These are phyloP conservation scores for Tripterygium wilfordii DNA, from an alignment of 177 flowering plant species.

Conservation along the genomic window DNA sequence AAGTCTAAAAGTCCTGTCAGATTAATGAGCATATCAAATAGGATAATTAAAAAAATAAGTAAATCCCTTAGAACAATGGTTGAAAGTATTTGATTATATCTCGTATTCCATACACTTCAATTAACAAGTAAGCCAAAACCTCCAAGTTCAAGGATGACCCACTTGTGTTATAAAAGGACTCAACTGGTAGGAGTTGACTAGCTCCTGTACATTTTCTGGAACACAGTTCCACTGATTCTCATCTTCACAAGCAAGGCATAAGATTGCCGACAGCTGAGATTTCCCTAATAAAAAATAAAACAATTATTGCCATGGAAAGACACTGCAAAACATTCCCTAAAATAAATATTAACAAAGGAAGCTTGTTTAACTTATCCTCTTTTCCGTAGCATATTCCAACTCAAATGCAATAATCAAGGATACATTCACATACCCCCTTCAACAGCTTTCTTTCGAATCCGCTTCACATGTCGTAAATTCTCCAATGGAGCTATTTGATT, in stretches of 20 bases:
- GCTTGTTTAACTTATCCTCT: background rate
- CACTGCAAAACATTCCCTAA: background rate
- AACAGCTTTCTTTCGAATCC: slow-evolving; percentile 43
- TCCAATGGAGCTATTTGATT: slow-evolving; percentile 69
- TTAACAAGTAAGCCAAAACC: slow-evolving; percentile 2
- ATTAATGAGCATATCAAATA: too few relatives aligned
- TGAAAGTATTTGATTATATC: background rate
- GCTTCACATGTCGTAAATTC: slow-evolving; percentile 77
- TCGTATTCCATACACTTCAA: slow-evolving; percentile 1
- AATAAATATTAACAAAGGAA: background rate
- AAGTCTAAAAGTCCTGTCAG: too few relatives aligned
- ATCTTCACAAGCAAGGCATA: slow-evolving; percentile 52
- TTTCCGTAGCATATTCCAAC: background rate
- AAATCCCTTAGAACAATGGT: background rate
- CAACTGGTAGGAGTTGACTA: slow-evolving; percentile 61
- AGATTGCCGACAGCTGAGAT: slow-evolving; percentile 47
- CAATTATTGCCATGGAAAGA: background rate
- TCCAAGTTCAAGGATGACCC: slow-evolving; percentile 43
- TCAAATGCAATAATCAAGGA: background rate
- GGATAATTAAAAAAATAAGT: background rate
- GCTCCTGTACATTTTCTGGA: slow-evolving; percentile 54
- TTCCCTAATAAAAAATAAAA: slow-evolving; percentile 55
- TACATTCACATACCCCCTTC: slow-evolving; percentile 41
- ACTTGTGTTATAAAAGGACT: slow-evolving; percentile 72
- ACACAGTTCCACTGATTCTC: slow-evolving; percentile 29